Evolutionary conservation across 106 monocot species (phyloP), one percentile per base, ranked within the genome.

Genomic region (Vanilla planifolia): DNA sequence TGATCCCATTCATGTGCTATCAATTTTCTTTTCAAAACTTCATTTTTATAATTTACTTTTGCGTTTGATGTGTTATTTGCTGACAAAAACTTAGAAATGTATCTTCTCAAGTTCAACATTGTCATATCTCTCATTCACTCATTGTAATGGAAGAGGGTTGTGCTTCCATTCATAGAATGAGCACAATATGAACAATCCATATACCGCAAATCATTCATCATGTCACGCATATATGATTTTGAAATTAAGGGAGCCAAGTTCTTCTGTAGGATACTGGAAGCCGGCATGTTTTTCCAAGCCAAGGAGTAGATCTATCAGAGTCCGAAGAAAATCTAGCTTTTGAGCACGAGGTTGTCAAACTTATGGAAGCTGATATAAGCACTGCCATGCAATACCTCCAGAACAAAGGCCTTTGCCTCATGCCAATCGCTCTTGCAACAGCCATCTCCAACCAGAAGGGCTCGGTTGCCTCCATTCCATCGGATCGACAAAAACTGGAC

Each of bases 371-470:
- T 1, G 84, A 74, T 29, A 61, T 95, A 40, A 84, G 78, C 1
- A 61, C 52, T 7, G 89, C 89, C 3, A 89, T 95, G 80, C 89
- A 90, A 26, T 75, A 67, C 63, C 90, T 90, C 36, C 86, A 82
- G 64, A 77, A 62, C 62, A 91, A 98, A 80, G 96, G 86, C 16
- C 79, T 98, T 30, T 91, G 96, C 77, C 77, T 98, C 52, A 91
- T 98, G 91, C 96, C 91, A 0, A 61, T 84, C 16, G 79, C 85
- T 15, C 96, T 98, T n/a, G 96, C 96, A 3, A 39, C 91, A 24
- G 84, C 87, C 9, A 85, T 85, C 37, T 84, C 91, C 9, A 71
- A 17, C 58, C 74, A 77, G 45, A 96, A 91, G 57, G 76, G 85
- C 23, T 66, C 69, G 16, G 14, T 34, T 29, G 61, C 71, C 11